Evolutionary conservation across 2,329 filamentous ascomycete species (phyloP), one percentile per base, ranked within the genome.

Genomic region (Zymoseptoria tritici): DNA sequence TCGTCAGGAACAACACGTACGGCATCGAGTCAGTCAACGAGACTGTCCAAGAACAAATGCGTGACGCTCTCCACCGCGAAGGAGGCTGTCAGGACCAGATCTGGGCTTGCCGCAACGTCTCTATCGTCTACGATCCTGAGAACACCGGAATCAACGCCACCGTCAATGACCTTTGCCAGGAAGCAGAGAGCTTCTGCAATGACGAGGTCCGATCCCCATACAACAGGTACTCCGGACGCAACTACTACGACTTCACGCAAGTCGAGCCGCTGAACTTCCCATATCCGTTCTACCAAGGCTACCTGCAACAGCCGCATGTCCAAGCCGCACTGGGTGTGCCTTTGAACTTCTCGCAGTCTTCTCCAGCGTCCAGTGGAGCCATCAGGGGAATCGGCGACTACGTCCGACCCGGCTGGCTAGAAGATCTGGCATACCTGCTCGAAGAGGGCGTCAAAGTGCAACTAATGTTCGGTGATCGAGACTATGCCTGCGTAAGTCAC

Each of bases 1-100:
- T 83, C 64, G 79, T 81, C 0, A 80, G 78, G 70, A 81, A 84
- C 68, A 85, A 85, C 61, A 81, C 81, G 4, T 85, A 85, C 63
- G 78, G 77, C 19, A 77, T 85, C 52, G 65, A 80, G 61, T 70
- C 62, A 71, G 75, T 0, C 65, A 85, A 85, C 63, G 80, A 85
- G 21, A 83, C 81, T 2, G 78, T 84, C 4, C 84, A 85, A 9
- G 52, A 53, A 19, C 70, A 77, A 80, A 58, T 84, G 82, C 65
- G 81, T 81, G 72, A 83, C 81, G 60, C 82, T 83, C 52, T 80
- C 81, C 72, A 72, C 60, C 75, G 81, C 75, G 61, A 62, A 19
- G 63, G 72, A 57, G 81, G 81, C 21, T 83, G 81, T 63, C 74
- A 80, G 49, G 75, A 70, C 16, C 70, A 75, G 59, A 80, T 88